Conservation (phyloP, 2,329 filamentous ascomycete species). For the Cladosporium colombiae region DNA sequence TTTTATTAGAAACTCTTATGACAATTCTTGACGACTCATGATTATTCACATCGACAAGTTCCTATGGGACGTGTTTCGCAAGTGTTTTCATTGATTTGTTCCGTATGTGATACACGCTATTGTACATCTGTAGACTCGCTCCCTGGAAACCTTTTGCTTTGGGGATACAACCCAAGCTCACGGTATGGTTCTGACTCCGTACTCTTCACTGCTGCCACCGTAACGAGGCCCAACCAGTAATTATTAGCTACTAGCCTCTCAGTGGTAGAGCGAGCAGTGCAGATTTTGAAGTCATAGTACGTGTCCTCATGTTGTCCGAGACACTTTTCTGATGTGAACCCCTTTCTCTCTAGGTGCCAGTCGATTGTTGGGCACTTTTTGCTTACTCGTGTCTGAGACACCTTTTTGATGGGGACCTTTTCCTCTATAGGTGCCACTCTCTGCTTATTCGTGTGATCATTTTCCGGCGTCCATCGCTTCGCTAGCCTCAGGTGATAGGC, state of each 20-base stretch:
- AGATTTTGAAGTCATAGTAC: too few relatives aligned
- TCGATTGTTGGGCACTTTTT: background rate
- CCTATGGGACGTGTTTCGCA: too few relatives aligned
- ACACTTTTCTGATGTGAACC: background rate
- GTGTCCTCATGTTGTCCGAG: too few relatives aligned
- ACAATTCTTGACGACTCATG: background rate
- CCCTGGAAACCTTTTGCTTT: background rate
- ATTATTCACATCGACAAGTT: too few relatives aligned
- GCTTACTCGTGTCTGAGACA: background rate
- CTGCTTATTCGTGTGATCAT: background rate
- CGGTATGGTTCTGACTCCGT: too few relatives aligned
- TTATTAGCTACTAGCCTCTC: background rate
- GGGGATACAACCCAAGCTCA: background rate
- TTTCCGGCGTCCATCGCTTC: background rate
- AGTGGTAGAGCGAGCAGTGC: too few relatives aligned
- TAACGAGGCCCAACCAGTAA: too few relatives aligned
- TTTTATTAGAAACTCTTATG: slow-evolving; percentile 11
- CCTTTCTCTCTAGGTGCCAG: background rate
- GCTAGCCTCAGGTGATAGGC: background rate
- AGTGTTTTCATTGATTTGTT: too few relatives aligned
- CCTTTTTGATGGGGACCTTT: background rate
- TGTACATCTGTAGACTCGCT: background rate
- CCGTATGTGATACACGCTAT: background rate
- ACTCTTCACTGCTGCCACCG: too few relatives aligned
- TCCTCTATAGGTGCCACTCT: background rate